phyloP scores from a whole-genome alignment of 306 rosid species.

The Quercus robur region DNA sequence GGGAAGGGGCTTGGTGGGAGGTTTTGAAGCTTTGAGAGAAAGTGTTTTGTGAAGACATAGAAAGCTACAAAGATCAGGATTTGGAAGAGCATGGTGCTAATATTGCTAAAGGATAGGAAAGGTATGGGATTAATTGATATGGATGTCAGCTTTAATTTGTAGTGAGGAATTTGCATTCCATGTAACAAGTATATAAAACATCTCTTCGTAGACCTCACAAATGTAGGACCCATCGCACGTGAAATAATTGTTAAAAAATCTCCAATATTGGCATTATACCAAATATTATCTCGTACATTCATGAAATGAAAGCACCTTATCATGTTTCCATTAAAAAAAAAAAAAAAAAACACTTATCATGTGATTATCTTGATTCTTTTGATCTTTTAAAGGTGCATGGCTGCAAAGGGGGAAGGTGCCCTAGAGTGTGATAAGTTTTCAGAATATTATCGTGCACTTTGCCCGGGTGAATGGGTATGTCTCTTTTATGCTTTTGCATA shows the following conservation, averaged over 20 bases:
- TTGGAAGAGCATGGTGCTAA: background rate
- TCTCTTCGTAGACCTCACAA: no score
- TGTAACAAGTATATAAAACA: no score
- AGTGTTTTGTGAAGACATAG: background rate
- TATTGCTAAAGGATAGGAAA: background rate
- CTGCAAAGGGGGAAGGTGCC: conserved; percentile 90
- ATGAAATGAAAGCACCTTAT: no score
- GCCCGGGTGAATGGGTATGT: conserved; percentile 99
- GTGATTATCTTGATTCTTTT: background rate
- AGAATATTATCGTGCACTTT: conserved; percentile 82
- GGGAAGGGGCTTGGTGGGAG: conserved; percentile 35
- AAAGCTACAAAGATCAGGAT: background rate
- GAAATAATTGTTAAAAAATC: no score
- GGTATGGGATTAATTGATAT: background rate
- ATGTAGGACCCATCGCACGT: no score
- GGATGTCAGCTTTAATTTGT: no score
- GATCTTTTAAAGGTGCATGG: conserved; percentile 55
- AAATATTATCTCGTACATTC: no score
- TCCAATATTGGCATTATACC: no score
- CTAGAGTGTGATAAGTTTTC: conserved; percentile 87
- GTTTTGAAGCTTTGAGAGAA: background rate
- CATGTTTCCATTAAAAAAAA: no score
- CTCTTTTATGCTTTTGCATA: conserved; percentile 10
- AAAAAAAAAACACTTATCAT: no score
- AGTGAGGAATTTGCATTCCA: no score